Conservation (phyloP, 176 grass and related monocot genomes). For the barley (Hordeum vulgare) region MorexV3_pseudomolecules_assembly NC_058520.1:64019742-64020241, state of each 20-base stretch:
- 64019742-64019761: no score
- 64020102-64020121: background rate
- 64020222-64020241: background rate
- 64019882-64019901: background rate
- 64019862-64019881: no score
- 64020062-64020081: background rate
- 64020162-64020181: background rate
- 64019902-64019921: background rate
- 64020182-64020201: background rate
- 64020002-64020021: background rate
- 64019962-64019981: constrained; percentile 4
- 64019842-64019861: no score
- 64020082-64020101: background rate
- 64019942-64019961: background rate
- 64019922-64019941: background rate
- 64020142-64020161: background rate
- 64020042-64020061: background rate
- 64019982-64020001: background rate
- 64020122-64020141: background rate
- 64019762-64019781: no score
- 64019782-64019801: no score
- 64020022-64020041: background rate
- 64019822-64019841: no score
- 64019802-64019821: no score
- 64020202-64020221: background rate